Conservation (phyloP, 2,329 filamentous ascomycete species). For the Epichloe scottii region DNA sequence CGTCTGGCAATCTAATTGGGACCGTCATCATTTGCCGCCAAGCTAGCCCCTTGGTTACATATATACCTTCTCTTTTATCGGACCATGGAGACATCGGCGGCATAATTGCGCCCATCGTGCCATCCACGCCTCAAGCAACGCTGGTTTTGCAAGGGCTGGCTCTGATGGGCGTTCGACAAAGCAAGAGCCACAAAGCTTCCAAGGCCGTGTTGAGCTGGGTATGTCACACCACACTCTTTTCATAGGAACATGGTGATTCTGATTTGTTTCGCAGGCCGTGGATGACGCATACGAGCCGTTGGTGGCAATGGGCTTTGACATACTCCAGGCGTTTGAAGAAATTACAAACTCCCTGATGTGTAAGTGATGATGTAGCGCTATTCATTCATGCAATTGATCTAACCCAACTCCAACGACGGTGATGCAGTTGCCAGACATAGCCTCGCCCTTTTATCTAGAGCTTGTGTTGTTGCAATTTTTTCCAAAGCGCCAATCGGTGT, state of each 20-base stretch:
- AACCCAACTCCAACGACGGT: neutral
- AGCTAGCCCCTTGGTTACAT: slow-evolving; percentile 53
- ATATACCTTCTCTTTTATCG: slow-evolving; percentile 56
- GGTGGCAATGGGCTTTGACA: slow-evolving; percentile 66
- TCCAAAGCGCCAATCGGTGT: no score
- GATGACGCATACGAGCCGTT: slow-evolving; percentile 65
- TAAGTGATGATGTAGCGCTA: slow-evolving; percentile 19
- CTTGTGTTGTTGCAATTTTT: neutral
- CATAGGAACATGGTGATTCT: neutral
- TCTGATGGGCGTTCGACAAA: slow-evolving; percentile 68
- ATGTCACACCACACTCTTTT: slow-evolving; percentile 23
- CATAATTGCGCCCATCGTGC: slow-evolving; percentile 69
- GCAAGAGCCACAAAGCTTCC: slow-evolving; percentile 63
- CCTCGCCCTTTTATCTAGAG: neutral
- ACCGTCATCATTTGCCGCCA: slow-evolving; percentile 70
- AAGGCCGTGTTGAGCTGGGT: slow-evolving; percentile 72
- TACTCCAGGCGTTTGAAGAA: slow-evolving; percentile 72
- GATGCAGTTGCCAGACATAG: neutral
- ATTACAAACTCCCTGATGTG: slow-evolving; percentile 52
- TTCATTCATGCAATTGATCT: neutral
- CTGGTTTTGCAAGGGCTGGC: slow-evolving; percentile 66
- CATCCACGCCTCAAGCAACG: slow-evolving; percentile 53
- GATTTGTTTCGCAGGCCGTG: slow-evolving; percentile 35
- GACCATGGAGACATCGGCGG: slow-evolving; percentile 52
- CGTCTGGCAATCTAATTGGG: slow-evolving; percentile 55